Evolutionary conservation across 768 basidiomycete species (phyloP).

Genomic region (Dendrothele bispora): DNA sequence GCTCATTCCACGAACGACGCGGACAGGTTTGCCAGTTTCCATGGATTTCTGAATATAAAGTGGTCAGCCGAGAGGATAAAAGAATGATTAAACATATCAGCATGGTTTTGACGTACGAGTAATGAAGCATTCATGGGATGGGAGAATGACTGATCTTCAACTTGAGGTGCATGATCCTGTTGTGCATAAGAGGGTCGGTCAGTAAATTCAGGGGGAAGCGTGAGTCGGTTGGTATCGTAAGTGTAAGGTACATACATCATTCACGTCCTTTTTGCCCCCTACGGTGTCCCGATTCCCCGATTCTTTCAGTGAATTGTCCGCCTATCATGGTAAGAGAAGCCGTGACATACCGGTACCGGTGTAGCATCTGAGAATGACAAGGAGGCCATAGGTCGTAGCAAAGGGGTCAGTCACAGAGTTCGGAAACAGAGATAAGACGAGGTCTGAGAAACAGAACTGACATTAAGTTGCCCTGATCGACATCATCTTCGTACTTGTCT

Average conservation of each 20-base stretch:
- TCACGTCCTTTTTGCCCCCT: conserved; percentile 22
- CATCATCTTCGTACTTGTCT: conserved; percentile 40
- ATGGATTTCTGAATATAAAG: conserved; percentile 24
- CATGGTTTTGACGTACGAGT: conserved; percentile 19
- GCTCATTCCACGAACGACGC: conserved; percentile 39
- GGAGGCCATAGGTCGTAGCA: neutral
- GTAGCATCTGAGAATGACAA: conserved; percentile 28
- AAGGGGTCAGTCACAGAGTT: neutral
- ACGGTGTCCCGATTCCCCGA: no score
- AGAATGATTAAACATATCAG: neutral
- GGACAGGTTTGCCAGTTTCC: conserved; percentile 32
- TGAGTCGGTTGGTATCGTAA: neutral
- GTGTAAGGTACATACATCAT: conserved; percentile 12
- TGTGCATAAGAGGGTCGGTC: no score
- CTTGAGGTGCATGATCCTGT: conserved; percentile 23
- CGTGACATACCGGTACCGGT: conserved; percentile 36
- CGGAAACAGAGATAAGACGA: no score
- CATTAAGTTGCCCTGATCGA: conserved; percentile 38
- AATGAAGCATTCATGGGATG: conserved; percentile 35
- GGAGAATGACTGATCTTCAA: conserved; percentile 32
- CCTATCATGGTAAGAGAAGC: neutral
- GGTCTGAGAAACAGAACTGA: no score
- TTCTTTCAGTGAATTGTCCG: neutral
- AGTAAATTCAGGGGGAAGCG: no score
- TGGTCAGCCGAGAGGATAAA: neutral